Evolutionary conservation across 176 grass and related monocot genomes (phyloP).

Genomic region (Olyra latifolia): DNA sequence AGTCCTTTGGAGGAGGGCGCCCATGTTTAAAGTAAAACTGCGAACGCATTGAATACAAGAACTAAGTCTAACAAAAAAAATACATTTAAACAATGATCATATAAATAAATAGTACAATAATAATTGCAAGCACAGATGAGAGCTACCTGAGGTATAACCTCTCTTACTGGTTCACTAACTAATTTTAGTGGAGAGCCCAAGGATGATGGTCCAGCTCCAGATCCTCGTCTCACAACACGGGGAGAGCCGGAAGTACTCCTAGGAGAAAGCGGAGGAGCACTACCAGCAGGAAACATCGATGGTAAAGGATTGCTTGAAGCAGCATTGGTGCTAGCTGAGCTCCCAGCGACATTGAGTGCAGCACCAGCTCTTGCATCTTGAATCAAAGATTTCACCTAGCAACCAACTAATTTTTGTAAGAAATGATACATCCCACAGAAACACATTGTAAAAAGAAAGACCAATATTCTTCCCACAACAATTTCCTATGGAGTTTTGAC

Average conservation of each 20-base stretch:
- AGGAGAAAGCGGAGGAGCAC: slow-evolving; percentile 95
- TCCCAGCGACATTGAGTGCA: slow-evolving; percentile 58
- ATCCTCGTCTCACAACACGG: slow-evolving; percentile 67
- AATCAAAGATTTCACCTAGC: slow-evolving; percentile 89
- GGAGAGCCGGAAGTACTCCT: slow-evolving; percentile 90
- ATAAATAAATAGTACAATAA: slow-evolving; percentile 28
- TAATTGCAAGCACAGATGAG: background rate
- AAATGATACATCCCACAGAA: slow-evolving; percentile 17
- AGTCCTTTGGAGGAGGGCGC: slow-evolving; percentile 71
- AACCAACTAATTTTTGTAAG: slow-evolving; percentile 28
- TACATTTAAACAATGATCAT: background rate
- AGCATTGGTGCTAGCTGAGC: slow-evolving; percentile 51
- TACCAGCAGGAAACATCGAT: slow-evolving; percentile 93
- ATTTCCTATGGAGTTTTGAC: background rate
- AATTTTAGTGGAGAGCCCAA: slow-evolving; percentile 95
- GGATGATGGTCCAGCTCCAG: slow-evolving; percentile 70
- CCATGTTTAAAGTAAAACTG: slow-evolving; percentile 99
- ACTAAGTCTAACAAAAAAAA: slow-evolving; percentile 21
- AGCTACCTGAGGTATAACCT: slow-evolving; percentile 95
- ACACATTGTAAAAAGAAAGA: background rate
- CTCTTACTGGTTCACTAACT: slow-evolving; percentile 88
- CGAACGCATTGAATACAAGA: slow-evolving; percentile 29
- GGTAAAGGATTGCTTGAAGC: slow-evolving; percentile 66
- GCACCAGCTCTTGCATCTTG: slow-evolving; percentile 80
- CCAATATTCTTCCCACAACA: background rate